Evolutionary conservation across 208 protist species (phyloP), one percentile per base, ranked within the genome.

Genomic region (Leishmania major): DNA sequence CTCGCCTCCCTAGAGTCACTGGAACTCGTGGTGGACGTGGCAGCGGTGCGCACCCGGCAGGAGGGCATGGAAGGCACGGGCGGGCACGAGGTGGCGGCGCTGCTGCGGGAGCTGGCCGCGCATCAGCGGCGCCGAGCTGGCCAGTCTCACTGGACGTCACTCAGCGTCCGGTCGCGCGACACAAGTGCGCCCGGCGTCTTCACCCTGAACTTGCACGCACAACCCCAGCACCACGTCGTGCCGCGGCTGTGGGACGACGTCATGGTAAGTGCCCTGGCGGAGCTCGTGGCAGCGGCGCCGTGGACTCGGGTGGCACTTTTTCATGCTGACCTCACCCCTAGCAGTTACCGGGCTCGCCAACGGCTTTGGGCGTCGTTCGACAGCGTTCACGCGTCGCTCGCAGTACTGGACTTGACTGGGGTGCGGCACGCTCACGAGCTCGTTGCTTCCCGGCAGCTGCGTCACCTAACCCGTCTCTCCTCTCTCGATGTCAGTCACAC

Each of bases 401-500:
- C 53, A 1, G 67, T 81, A 15, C 77, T 95, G 11, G 87, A 89
- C 79, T 70, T 96, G 37, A 86, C 80, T 13, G 89, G 90, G 37
- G 84, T 80, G 75, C 81, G 70, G 19, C 87, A 88, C 60, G 77
- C 77, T 31, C 62, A 74, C 15, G 80, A 88, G 74, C 53, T 88
- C 37, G 67, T 88, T 62, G 67, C 60, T 64, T 71, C 53, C 28
- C 37, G 77, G 13, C 64, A 82, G 66, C 79, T 89, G 69, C 75
- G 78, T 11, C 72, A 74, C 60, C 80, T 85, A 1, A 8, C 35
- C 4, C 45, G 28, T 25, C 85, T 94, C 70, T 59, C 43, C 25
- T 69, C 82, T 4, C 78, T 96, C 25, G 91, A 94, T 49, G 31
- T 96, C 7, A 84, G 87, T 28, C 79, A 89, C 70, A 92, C 87